Base-by-base conservation (phyloP, 2,329 filamentous ascomycete genomes). In the Scedosporium dehoogii region DNA sequence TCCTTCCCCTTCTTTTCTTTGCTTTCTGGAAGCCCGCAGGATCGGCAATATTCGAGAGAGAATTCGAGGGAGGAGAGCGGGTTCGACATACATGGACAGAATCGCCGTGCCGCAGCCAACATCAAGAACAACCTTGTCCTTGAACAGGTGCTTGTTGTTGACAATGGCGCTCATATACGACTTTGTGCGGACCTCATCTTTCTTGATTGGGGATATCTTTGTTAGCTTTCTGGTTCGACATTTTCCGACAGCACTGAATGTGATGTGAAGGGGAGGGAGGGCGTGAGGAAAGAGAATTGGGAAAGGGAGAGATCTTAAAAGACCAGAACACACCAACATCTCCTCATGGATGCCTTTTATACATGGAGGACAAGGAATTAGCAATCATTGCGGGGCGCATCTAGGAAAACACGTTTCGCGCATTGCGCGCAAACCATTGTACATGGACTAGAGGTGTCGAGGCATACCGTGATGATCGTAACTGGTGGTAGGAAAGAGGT, bases 161-260 rank as follows among this genome's bases (percentile, higher is more conserved):
- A 96, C 87, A 74, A 99, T 97, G 59, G 94, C 86, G 75, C 97
- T 93, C 82, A 96, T 93, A 82, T 99, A 99, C 65, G 92, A 96
- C 75, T 87, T 85, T 63, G 94, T 99, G 69, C 94, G 91, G 65
- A 99, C 92, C 78, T 99, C 94, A 79, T 99, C 94, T 88, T 97
- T 97, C 91, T 96, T 72, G 58, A 16, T 41, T 29, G 10, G 33
- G 46, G 44, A 18, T 51, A 33, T n/a, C 27, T 38, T 21, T 41
- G 23, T 42, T 41, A 58, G 63, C 74, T 68, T 21, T 21, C 16
- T n/a, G n/a, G 44, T 9, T 2, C 44, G 73, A 70, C 64, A 2
- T 1, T 63, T 23, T 53, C 51, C 58, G 57, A 33, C 67, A 18
- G 56, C 29, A 42, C 56, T 25, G 6, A n/a, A n/a, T 48, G 59